A percentile compares a stretch with the other conserved stretches of the same genome.
Conservation (phyloP, 1,139 yeast genomes). For the Debaryomycetaceae sp. region DNA sequence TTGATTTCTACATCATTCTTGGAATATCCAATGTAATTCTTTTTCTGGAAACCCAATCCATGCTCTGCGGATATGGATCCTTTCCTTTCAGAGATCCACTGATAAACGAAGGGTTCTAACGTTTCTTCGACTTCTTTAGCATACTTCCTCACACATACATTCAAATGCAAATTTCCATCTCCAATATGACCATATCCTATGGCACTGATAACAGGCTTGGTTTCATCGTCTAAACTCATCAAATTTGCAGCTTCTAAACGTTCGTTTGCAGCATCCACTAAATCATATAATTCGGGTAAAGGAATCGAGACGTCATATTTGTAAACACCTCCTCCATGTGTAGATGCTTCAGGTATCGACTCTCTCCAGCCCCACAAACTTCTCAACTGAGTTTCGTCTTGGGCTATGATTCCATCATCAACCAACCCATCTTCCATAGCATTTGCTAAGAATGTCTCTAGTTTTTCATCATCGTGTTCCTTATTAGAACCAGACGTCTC, state of each 20-base stretch:
- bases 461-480: conserved; percentile 76
- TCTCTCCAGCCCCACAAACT: conserved; percentile 96
- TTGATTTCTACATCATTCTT: conserved; percentile 67
- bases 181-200: conserved; percentile 97
- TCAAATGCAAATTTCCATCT: conserved; percentile 91
- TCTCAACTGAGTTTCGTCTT: conserved; percentile 82
- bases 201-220: conserved; percentile 77
- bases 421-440: conserved; percentile 84
- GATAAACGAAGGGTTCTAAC: conserved; percentile 90
- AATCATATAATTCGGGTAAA: conserved; percentile 67
- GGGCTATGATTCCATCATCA: conserved; percentile 91
- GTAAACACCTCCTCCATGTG: conserved; percentile 88
- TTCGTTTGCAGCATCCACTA: conserved; percentile 70
- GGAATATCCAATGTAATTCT: conserved; percentile 79
- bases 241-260: conserved; percentile 56
- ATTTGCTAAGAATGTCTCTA: conserved; percentile 75
- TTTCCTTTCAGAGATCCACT: conserved; percentile 68
- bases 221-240: conserved; percentile 60
- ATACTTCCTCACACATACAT: conserved; percentile 85
- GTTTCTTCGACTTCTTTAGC: conserved; percentile 69
- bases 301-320: conserved; percentile 95
- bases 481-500: conserved; percentile 93
- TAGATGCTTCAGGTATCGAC: conserved; percentile 83
- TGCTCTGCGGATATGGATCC: conserved; percentile 98
- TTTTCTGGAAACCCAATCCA: conserved; percentile 95